Conservation (phyloP, 352 stramenopile genomes). For the Globisporangium spiculum region DNA sequence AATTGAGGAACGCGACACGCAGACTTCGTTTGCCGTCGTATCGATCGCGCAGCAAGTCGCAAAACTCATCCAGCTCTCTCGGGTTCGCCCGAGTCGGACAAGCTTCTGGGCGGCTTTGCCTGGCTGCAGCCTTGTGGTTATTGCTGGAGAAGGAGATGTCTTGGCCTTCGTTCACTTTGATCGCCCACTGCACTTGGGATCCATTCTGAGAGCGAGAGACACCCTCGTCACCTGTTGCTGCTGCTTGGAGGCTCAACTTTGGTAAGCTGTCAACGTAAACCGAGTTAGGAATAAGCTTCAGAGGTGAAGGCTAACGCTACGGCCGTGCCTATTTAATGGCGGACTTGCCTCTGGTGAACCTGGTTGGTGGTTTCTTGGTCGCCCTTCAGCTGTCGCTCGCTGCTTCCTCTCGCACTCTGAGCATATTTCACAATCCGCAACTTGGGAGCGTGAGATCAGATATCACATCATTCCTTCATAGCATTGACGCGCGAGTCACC, state of each 20-base stretch:
- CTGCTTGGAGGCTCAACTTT: slow-evolving; percentile 4
- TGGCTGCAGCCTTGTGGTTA: neutral
- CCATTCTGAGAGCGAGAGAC: neutral
- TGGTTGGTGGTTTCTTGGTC: neutral
- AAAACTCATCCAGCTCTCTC: slow-evolving; percentile 33
- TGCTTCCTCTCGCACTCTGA: slow-evolving; percentile 32
- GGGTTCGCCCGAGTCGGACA: neutral
- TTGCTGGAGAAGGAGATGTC: neutral
- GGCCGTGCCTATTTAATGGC: too few relatives aligned
- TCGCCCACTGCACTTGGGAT: slow-evolving; percentile 38
- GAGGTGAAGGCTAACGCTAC: too few relatives aligned
- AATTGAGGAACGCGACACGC: slow-evolving; percentile 52
- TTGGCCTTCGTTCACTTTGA: slow-evolving; percentile 20
- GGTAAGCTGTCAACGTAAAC: neutral
- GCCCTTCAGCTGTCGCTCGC: neutral
- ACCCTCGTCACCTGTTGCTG: neutral
- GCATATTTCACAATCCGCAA: too few relatives aligned
- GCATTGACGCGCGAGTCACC: neutral
- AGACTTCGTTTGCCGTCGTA: slow-evolving; percentile 60
- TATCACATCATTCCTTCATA: too few relatives aligned
- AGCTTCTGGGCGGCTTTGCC: neutral
- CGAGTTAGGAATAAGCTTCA: neutral
- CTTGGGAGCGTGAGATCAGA: too few relatives aligned
- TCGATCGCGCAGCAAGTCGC: slow-evolving; percentile 40
- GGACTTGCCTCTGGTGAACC: neutral